A percentile compares a stretch with the other conserved stretches of the same genome.
phyloP scores from a whole-genome alignment of 2,329 filamentous ascomycete species.

The Exophiala mesophila region DNA sequence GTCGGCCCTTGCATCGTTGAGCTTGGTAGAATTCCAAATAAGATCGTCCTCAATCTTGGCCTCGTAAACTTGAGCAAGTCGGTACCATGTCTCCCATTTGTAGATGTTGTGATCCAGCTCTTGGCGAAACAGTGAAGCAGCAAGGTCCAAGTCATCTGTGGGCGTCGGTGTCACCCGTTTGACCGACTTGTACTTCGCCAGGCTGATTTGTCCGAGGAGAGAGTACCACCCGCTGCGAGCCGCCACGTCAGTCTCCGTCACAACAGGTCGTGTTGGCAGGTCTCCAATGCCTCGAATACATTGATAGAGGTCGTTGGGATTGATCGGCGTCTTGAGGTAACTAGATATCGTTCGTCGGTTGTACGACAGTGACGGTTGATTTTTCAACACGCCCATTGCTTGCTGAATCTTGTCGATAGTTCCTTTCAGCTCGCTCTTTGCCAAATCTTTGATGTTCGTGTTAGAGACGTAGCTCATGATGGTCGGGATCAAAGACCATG shows the following conservation, averaged over 20 bases:
- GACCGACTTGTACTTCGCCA: slow-evolving; percentile 78
- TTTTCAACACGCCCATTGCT: slow-evolving; percentile 73
- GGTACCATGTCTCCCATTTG: slow-evolving; percentile 87
- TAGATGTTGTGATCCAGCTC: slow-evolving; percentile 78
- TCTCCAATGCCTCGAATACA: slow-evolving; percentile 74
- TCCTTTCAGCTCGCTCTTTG: slow-evolving; percentile 83
- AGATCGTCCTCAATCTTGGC: slow-evolving; percentile 82
- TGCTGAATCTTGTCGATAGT: slow-evolving; percentile 93
- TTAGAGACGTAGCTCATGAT: slow-evolving; percentile 74
- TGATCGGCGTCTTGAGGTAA: slow-evolving; percentile 77
- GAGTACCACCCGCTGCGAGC: slow-evolving; percentile 90
- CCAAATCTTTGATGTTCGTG: slow-evolving; percentile 82
- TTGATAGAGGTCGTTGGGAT: slow-evolving; percentile 72
- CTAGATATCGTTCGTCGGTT: slow-evolving; percentile 79
- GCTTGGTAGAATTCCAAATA: slow-evolving; percentile 83
- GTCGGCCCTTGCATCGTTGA: slow-evolving; percentile 75
- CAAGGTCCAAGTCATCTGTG: slow-evolving; percentile 78
- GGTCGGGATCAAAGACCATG: slow-evolving; percentile 75
- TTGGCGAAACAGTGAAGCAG: slow-evolving; percentile 71
- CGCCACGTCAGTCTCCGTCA: slow-evolving; percentile 62
- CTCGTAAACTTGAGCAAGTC: slow-evolving; percentile 80
- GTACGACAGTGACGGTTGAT: slow-evolving; percentile 73
- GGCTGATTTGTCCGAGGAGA: slow-evolving; percentile 77
- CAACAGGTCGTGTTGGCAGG: slow-evolving; percentile 66
- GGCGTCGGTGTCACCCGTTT: slow-evolving; percentile 73